Evolutionary conservation across 2,329 filamentous ascomycete species (phyloP).

Genomic region (Colletotrichum cordylinicola): DNA sequence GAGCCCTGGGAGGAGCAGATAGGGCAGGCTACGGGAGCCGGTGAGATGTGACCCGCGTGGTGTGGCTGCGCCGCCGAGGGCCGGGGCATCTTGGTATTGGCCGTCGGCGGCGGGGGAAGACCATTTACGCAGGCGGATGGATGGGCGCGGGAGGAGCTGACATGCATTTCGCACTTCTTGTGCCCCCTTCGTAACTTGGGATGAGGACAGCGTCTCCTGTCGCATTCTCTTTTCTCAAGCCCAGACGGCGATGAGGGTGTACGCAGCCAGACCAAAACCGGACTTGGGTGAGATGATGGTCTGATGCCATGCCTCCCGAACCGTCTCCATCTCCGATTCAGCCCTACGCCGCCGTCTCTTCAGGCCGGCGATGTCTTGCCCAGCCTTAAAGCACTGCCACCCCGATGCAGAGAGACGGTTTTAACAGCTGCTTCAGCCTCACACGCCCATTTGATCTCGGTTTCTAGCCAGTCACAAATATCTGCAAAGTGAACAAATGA

Average conservation of each 20-base stretch:
- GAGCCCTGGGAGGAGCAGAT: background rate
- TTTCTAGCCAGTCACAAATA: background rate
- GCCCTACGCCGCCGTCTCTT: constrained; percentile 3
- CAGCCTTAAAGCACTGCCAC: background rate
- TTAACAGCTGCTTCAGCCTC: background rate
- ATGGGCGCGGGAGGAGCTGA: background rate
- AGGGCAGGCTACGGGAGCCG: background rate
- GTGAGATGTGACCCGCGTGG: background rate
- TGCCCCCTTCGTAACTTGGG: background rate
- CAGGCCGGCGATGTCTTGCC: background rate
- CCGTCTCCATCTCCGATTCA: background rate
- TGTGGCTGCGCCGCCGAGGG: background rate
- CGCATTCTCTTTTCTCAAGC: background rate
- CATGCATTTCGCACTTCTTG: background rate
- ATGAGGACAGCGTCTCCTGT: background rate
- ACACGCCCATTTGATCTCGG: background rate
- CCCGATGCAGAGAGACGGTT: background rate
- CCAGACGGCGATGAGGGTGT: background rate
- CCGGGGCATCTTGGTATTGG: background rate
- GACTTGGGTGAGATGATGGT: background rate
- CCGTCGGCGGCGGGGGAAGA: background rate
- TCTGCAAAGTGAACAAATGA: background rate
- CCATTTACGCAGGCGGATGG: background rate
- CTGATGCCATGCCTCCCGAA: background rate
- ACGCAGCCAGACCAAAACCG: background rate